A percentile compares a stretch with the other conserved stretches of the same genome.
These are phyloP conservation scores for Agaricus blazei DNA, from an alignment of 768 basidiomycete genomes.

Conservation along the genomic window DNA sequence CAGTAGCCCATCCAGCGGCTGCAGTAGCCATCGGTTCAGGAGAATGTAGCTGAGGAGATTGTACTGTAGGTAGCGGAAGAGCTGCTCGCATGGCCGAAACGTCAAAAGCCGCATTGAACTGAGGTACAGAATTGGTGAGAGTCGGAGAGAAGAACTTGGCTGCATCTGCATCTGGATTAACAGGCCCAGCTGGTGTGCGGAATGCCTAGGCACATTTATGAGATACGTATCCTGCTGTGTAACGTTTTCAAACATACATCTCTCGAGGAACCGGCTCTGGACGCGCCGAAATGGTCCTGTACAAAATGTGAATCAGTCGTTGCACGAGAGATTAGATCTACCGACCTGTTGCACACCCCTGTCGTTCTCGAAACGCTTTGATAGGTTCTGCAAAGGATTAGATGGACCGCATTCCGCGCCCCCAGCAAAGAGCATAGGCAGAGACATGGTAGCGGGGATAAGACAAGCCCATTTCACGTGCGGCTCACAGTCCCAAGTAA, in stretches of 20 bases:
- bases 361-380: slow-evolving; percentile 77
- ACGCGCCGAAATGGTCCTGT: slow-evolving; percentile 68
- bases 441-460: slow-evolving; percentile 47
- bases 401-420: slow-evolving; percentile 82
- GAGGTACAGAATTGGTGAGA: slow-evolving; percentile 9
- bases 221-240: neutral
- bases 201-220: slow-evolving; percentile 39
- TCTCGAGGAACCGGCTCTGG: slow-evolving; percentile 56
- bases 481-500: neutral
- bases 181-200: slow-evolving; percentile 44
- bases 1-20: slow-evolving; percentile 15
- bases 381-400: slow-evolving; percentile 75
- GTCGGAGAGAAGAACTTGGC: slow-evolving; percentile 58
- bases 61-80: slow-evolving; percentile 30
- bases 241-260: slow-evolving; percentile 37
- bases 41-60: slow-evolving; percentile 20
- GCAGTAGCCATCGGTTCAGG: slow-evolving; percentile 23
- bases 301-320: slow-evolving; percentile 6
- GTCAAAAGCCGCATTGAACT: slow-evolving; percentile 43
- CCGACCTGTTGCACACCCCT: slow-evolving; percentile 72
- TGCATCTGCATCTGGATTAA: slow-evolving; percentile 57
- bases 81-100: slow-evolving; percentile 48
- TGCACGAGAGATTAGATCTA: slow-evolving; percentile 6
- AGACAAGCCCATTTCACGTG: neutral
- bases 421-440: slow-evolving; percentile 71